Evolutionary conservation across 768 basidiomycete species (phyloP).

Genomic region (Rubroboletus pulcherrimus): DNA sequence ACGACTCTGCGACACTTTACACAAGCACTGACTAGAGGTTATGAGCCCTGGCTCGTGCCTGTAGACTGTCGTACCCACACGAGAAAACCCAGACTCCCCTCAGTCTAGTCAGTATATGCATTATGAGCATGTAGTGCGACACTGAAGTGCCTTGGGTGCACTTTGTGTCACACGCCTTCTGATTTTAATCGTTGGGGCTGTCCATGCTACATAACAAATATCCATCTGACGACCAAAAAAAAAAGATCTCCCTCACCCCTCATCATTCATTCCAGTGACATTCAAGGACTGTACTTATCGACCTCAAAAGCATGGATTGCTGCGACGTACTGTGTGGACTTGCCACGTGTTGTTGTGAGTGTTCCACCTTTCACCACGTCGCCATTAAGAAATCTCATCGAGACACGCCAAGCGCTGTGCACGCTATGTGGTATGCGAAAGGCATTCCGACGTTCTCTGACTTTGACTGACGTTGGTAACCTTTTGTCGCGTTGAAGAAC

Average conservation of each 20-base stretch:
- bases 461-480: neutral
- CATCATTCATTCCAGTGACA: neutral
- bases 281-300: neutral
- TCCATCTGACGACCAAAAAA: neutral
- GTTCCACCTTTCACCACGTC: neutral
- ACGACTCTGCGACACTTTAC: too few species aligned
- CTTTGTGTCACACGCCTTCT: too few species aligned
- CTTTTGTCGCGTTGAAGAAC: conserved; percentile 2
- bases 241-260: neutral
- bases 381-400: neutral
- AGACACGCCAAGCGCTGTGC: conserved; percentile 2
- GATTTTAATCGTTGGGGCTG: too few species aligned
- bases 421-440: conserved; percentile 15
- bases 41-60: too few species aligned
- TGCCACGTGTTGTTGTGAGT: conserved; percentile 21
- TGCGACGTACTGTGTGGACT: conserved; percentile 23
- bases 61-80: too few species aligned
- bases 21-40: too few species aligned
- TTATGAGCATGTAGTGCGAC: too few species aligned
- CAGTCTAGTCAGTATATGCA: too few species aligned
- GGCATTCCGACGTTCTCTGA: neutral
- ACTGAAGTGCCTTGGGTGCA: too few species aligned
- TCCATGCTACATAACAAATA: neutral
- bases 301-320: conserved; percentile 17
- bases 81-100: too few species aligned